Conservation (phyloP, 1,139 yeast species). For the Diutina mesorugosa region DNA sequence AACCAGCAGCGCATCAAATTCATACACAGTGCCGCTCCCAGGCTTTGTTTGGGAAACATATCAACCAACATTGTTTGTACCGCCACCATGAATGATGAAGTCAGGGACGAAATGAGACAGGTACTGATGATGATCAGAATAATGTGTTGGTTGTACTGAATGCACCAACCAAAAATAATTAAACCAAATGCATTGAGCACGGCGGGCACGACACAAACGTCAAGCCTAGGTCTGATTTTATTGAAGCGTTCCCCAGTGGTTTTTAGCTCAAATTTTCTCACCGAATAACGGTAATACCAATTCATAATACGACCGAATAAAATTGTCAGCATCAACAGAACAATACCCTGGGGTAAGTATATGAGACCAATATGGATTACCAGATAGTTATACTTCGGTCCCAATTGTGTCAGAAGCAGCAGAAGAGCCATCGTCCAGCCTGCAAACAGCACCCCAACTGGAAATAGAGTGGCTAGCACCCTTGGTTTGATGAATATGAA, state of each 20-base stretch:
- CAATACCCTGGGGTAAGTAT: conserved; percentile 27
- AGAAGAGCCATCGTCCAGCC: conserved; percentile 25
- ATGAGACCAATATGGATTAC: conserved; percentile 25
- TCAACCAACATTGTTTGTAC: conserved; percentile 49
- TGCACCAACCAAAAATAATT: conserved; percentile 60
- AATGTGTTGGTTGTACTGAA: conserved; percentile 32
- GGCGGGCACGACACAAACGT: conserved; percentile 16
- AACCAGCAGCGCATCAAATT: conserved; percentile 48
- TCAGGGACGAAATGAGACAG: conserved; percentile 38
- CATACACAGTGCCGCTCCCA: conserved; percentile 48
- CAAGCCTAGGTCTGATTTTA: conserved; percentile 15
- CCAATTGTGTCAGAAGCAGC: conserved; percentile 19
- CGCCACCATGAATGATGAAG: conserved; percentile 37
- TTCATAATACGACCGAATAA: conserved; percentile 17
- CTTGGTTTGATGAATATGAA: conserved; percentile 14
- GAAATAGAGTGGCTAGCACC: conserved; percentile 15
- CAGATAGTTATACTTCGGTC: conserved; percentile 18
- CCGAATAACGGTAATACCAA: conserved; percentile 15
- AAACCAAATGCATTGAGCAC: conserved; percentile 22
- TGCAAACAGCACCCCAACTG: conserved; percentile 24
- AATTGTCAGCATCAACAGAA: conserved; percentile 19
- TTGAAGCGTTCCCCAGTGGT: conserved; percentile 15
- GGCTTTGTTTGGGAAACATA: conserved; percentile 42
- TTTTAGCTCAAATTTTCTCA: conserved; percentile 6
- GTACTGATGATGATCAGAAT: conserved; percentile 45